Evolutionary conservation across 192 early-diverging fungal genomes (phyloP).

Genomic region (Podila clonocystis): DNA sequence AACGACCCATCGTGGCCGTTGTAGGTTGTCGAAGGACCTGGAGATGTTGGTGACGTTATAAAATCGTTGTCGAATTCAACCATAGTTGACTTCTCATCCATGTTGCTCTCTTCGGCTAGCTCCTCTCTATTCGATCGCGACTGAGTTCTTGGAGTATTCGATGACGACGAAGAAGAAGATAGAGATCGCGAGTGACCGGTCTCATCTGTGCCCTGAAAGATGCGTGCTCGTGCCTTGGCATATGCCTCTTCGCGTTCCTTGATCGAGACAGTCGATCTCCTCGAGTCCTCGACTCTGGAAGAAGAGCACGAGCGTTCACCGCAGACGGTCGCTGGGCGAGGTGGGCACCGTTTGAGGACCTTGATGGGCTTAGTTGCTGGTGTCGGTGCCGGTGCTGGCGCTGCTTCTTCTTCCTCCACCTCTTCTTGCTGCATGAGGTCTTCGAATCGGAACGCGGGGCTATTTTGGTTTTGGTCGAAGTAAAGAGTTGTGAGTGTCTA

Average conservation of each 20-base stretch:
- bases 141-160: neutral
- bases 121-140: too few species aligned
- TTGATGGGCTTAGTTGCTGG: constrained; percentile 40
- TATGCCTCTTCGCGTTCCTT: constrained; percentile 74
- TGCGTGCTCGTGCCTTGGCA: constrained; percentile 73
- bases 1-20: too few species aligned
- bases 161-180: neutral
- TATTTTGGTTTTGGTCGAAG: neutral
- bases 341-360: constrained; percentile 55
- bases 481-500: neutral
- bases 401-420: constrained; percentile 22
- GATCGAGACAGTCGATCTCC: constrained; percentile 57
- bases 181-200: neutral
- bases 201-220: constrained; percentile 58
- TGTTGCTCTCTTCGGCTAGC: too few species aligned
- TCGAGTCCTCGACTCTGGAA: constrained; percentile 7
- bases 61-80: too few species aligned
- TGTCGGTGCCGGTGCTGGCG: too few species aligned
- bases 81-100: too few species aligned
- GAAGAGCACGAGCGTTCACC: constrained; percentile 6
- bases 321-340: constrained; percentile 12
- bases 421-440: constrained; percentile 56
- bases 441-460: constrained; percentile 52
- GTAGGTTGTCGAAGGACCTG: too few species aligned
- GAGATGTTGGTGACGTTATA: too few species aligned